Base-by-base conservation (phyloP, 495 filamentous ascomycete species). In the Penicillium coffeae region DNA sequence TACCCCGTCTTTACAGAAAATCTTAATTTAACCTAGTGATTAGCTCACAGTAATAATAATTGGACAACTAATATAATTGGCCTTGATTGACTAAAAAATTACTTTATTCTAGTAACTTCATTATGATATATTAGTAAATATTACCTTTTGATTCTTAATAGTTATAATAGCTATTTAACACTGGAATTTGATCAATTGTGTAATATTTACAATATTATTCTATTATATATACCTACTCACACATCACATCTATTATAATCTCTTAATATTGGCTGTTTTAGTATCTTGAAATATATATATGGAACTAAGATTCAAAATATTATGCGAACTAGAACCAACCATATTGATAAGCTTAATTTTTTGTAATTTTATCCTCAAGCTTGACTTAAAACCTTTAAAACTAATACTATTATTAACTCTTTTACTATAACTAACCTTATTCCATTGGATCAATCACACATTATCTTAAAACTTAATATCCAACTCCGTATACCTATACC, bases 231-330 rank as follows among this genome's bases (percentile, higher is more conserved):
- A 10, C 25, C 25, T 30, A 4, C 10, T 5, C 25, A 30, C 10
- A 5, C 25, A 30, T 63, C 61, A 12, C 38, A 68, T 39, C 42
- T 56, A 2, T 47, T 61, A 18, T 54, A 70, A 39, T 62, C 60
- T 64, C 25, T 30, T 30, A 10, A 30, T 30, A 21, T 47, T 16
- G 3, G 42, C 47, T n/a, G 45, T 44, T 19, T 14, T 30, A 30
- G 25, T 30, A 10, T 30, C 5, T 10, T 30, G 10, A 30, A 30
- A 30, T 5, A 30, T 4, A 33, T 1, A 8, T 48, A 21, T 4
- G 38, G 18, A 16, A 42, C 5, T 2, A 16, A 6, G 19, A 38
- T 10, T 37, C 32, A 14, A 30, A 10, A 30, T 30, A 4, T 30
- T 30, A 30, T 10, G 4, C 36, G 20, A 18, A 6, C 32, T 18